phyloP scores from a whole-genome alignment of 1,284 basidiomycete species.

The Puccinia polysora region DNA sequence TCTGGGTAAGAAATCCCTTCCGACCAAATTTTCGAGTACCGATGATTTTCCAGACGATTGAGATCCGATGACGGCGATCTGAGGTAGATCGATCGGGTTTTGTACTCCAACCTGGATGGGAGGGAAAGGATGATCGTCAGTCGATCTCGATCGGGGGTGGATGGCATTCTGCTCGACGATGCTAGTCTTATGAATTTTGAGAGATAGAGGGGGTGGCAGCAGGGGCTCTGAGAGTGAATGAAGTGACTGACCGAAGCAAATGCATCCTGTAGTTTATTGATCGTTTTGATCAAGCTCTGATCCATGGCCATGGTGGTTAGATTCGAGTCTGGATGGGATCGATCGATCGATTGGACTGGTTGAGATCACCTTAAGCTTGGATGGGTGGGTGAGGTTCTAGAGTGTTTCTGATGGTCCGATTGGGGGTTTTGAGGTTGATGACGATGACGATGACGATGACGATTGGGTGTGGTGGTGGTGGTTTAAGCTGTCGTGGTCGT shows the following conservation, averaged over 20 bases:
- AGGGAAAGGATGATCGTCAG: background rate
- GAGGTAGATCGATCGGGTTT: constrained; percentile 57
- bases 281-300: constrained; percentile 30
- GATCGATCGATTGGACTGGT: background rate
- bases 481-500: too few relatives aligned
- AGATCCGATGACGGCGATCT: constrained; percentile 59
- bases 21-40: constrained; percentile 79
- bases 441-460: too few relatives aligned
- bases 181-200: too few relatives aligned
- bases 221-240: constrained; percentile 24
- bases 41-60: constrained; percentile 56
- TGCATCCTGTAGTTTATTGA: constrained; percentile 57
- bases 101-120: constrained; percentile 48
- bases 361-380: background rate
- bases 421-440: too few relatives aligned
- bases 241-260: constrained; percentile 57
- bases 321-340: background rate
- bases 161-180: too few relatives aligned
- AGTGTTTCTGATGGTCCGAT: too few relatives aligned
- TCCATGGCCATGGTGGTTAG: constrained; percentile 37
- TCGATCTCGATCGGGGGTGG: too few relatives aligned
- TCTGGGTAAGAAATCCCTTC: constrained; percentile 91
- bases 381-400: too few relatives aligned
- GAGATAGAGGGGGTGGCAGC: background rate
- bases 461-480: too few relatives aligned